Conservation (phyloP, 2,329 filamentous ascomycete species). For the Penicillium aurantiogriseum region DNA sequence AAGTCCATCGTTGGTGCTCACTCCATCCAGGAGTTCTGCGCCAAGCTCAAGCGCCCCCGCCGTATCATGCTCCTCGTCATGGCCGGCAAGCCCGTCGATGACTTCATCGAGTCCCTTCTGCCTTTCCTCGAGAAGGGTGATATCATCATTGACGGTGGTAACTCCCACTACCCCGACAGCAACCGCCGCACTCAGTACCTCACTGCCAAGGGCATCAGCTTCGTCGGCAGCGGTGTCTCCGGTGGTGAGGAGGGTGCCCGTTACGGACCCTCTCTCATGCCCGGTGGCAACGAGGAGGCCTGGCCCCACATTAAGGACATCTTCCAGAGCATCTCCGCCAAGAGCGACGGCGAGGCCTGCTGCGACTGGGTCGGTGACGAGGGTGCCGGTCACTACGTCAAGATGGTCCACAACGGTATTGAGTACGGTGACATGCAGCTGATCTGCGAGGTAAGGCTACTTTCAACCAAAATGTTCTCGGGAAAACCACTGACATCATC, state of each 20-base stretch:
- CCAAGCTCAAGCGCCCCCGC: constrained; percentile 95
- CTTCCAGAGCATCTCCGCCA: constrained; percentile 96
- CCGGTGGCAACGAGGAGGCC: constrained; percentile 95
- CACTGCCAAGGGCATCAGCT: constrained; percentile 80
- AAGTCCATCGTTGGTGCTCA: constrained; percentile 94
- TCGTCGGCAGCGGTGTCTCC: constrained; percentile 95
- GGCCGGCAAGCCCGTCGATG: constrained; percentile 95
- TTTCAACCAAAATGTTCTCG: background rate
- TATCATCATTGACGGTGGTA: constrained; percentile 99
- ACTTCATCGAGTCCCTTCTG: constrained; percentile 96
- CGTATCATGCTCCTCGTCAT: constrained; percentile 99
- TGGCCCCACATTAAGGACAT: constrained; percentile 99
- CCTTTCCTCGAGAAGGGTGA: constrained; percentile 80
- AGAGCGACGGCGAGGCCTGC: constrained; percentile 95
- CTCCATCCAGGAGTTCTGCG: constrained; percentile 88
- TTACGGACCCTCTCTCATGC: constrained; percentile 97
- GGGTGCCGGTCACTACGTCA: constrained; percentile 99
- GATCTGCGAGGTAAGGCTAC: constrained; percentile 80
- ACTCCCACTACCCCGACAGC: constrained; percentile 98
- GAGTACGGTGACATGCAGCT: constrained; percentile 99
- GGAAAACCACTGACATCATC: background rate
- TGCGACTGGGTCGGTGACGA: constrained; percentile 99
- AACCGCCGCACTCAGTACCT: constrained; percentile 96
- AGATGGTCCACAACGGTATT: constrained; percentile 99
- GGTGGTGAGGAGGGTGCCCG: constrained; percentile 99